A percentile compares a stretch with the other conserved stretches of the same genome.
Conservation (phyloP, 169 alveolate species). For the Plasmodium gonderi region DNA sequence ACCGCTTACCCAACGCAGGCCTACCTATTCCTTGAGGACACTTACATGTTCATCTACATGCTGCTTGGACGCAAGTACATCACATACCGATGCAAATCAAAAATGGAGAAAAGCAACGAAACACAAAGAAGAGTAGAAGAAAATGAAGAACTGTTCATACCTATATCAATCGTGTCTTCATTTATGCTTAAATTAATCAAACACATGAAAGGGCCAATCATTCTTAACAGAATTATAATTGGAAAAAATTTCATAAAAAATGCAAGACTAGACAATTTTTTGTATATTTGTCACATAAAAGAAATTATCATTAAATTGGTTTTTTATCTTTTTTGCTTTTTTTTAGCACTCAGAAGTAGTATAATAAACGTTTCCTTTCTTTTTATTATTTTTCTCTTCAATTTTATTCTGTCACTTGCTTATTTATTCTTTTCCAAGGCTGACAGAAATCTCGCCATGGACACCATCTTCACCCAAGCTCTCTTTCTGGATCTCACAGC, state of each 20-base stretch:
- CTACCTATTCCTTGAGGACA: slow-evolving; percentile 26
- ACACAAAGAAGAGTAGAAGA: not conserved
- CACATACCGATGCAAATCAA: slow-evolving; percentile 9
- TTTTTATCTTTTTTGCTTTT: slow-evolving; percentile 8
- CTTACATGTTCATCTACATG: slow-evolving; percentile 60
- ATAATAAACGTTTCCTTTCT: slow-evolving; percentile 18
- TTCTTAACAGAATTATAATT: slow-evolving; percentile 30
- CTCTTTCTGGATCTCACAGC: not conserved
- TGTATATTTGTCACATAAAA: slow-evolving; percentile 40
- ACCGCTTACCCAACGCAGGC: not conserved
- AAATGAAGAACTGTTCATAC: not conserved
- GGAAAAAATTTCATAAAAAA: slow-evolving; percentile 51
- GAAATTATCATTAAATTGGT: slow-evolving; percentile 34
- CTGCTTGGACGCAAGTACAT: slow-evolving; percentile 42
- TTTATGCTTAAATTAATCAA: slow-evolving; percentile 23
- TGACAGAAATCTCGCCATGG: slow-evolving; percentile 27
- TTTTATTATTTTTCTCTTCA: not conserved
- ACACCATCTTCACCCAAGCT: slow-evolving; percentile 15
- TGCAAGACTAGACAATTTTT: slow-evolving; percentile 50
- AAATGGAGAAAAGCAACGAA: not conserved
- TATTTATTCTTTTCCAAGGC: slow-evolving; percentile 38
- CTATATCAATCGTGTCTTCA: slow-evolving; percentile 51
- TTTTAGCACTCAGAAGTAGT: not conserved
- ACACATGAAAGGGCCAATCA: slow-evolving; percentile 51
- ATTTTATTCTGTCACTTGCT: not conserved